A percentile compares a stretch with the other conserved stretches of the same genome.
These are phyloP conservation scores for Pseudozyma tsukubaensis DNA, from an alignment of 1,284 basidiomycete genomes.

Conservation along the genomic window DNA sequence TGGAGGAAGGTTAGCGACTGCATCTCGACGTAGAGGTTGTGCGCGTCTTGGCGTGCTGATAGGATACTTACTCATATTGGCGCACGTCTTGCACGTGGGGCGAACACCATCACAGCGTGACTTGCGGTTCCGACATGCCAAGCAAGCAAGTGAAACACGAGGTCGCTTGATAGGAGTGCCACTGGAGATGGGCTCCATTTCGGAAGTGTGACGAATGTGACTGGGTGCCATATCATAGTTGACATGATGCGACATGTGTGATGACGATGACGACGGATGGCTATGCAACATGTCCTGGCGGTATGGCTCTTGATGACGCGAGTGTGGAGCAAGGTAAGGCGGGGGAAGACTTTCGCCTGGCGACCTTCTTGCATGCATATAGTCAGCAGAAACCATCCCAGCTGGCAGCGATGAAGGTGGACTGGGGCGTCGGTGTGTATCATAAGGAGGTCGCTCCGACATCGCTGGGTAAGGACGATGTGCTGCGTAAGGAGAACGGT, in stretches of 20 bases:
- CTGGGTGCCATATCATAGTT: slow-evolving; percentile 16
- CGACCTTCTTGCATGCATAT: slow-evolving; percentile 21
- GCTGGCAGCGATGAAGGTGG: slow-evolving; percentile 24
- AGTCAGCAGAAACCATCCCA: slow-evolving; percentile 42
- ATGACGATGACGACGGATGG: slow-evolving; percentile 18
- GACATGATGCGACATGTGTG: slow-evolving; percentile 26
- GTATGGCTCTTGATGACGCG: slow-evolving; percentile 20
- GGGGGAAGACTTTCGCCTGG: slow-evolving; percentile 15
- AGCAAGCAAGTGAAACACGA: slow-evolving; percentile 48
- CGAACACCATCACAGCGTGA: slow-evolving; percentile 49
- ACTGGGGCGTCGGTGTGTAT: slow-evolving; percentile 16
- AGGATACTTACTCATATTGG: slow-evolving; percentile 44
- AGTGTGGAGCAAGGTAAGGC: slow-evolving; percentile 13
- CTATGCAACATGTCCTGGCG: slow-evolving; percentile 16
- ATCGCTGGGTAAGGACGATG: slow-evolving; percentile 28
- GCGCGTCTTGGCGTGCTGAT: not conserved
- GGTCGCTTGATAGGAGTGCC: slow-evolving; percentile 46
- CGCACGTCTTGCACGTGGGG: slow-evolving; percentile 51
- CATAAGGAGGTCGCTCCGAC: slow-evolving; percentile 16
- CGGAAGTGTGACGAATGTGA: slow-evolving; percentile 17
- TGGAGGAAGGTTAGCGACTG: not conserved
- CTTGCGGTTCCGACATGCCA: slow-evolving; percentile 51
- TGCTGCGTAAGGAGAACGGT: slow-evolving; percentile 2
- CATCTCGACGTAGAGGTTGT: not conserved
- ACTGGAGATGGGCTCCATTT: slow-evolving; percentile 11